These are phyloP conservation scores for Ganoderma lingzhi DNA, from an alignment of 1,284 basidiomycete genomes.

Conservation along the genomic window DNA sequence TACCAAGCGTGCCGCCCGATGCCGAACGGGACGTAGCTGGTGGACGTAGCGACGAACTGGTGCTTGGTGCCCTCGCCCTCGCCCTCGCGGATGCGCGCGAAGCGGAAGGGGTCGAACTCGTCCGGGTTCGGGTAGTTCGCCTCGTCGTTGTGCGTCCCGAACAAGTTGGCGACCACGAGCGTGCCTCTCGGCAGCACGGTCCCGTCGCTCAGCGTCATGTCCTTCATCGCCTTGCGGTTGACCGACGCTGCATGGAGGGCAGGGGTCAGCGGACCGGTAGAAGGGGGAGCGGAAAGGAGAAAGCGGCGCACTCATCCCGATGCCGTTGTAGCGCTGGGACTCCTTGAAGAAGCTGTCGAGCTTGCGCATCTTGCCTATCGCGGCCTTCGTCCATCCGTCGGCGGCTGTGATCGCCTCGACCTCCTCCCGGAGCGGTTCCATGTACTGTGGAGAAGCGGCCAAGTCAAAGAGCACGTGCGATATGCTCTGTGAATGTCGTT, in stretches of 20 bases:
- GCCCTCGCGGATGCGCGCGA: slow-evolving; percentile 28
- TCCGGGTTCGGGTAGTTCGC: slow-evolving; percentile 16
- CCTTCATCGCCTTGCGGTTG: slow-evolving; percentile 45
- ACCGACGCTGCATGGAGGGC: slow-evolving; percentile 40
- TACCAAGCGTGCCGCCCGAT: slow-evolving; percentile 25
- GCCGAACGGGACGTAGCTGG: slow-evolving; percentile 39
- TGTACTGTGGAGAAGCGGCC: slow-evolving; percentile 49
- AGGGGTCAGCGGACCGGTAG: background rate
- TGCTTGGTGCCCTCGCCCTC: slow-evolving; percentile 34
- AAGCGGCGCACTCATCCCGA: slow-evolving; percentile 29
- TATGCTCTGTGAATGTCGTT: slow-evolving; percentile 47
- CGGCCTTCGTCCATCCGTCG: slow-evolving; percentile 56
- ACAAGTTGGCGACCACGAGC: slow-evolving; percentile 9
- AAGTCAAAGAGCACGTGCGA: slow-evolving; percentile 50
- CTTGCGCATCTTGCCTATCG: slow-evolving; percentile 54
- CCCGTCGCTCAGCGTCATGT: slow-evolving; percentile 52
- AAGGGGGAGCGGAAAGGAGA: no score
- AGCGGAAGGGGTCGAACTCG: slow-evolving; percentile 21
- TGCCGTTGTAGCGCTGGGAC: slow-evolving; percentile 48
- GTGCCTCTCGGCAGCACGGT: slow-evolving; percentile 48
- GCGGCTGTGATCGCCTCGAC: slow-evolving; percentile 19
- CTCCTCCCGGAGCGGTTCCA: slow-evolving; percentile 53
- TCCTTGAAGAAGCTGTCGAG: slow-evolving; percentile 63
- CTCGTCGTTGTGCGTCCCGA: slow-evolving; percentile 26
- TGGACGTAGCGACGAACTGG: slow-evolving; percentile 36